These are phyloP conservation scores for Penicillium janthinellum DNA, from an alignment of 2,329 filamentous ascomycete species.

Conservation along the genomic window DNA sequence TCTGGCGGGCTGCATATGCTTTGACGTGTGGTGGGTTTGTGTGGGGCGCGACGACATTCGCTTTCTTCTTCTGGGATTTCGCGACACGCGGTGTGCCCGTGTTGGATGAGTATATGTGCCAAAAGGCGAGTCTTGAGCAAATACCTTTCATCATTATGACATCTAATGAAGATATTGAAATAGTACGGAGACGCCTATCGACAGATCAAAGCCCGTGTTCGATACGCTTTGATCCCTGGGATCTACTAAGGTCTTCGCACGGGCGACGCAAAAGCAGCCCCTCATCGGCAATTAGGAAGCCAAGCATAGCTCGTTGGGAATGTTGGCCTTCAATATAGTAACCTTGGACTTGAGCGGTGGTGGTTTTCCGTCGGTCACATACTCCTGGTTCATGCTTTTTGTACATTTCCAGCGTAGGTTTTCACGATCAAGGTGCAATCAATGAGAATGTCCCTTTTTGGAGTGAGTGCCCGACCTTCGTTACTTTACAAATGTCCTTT, in stretches of 20 bases:
- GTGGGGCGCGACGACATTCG: background rate
- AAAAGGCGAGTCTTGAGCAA: background rate
- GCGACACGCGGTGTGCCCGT: background rate
- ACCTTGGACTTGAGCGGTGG: too few species aligned
- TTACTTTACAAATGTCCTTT: too few species aligned
- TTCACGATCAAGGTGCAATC: too few species aligned
- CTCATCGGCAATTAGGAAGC: too few species aligned
- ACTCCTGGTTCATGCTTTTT: too few species aligned
- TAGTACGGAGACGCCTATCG: background rate
- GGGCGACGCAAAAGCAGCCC: too few species aligned
- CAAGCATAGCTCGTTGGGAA: too few species aligned
- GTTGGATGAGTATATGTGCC: background rate
- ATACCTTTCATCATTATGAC: background rate
- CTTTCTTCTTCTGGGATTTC: background rate
- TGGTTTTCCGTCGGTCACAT: too few species aligned
- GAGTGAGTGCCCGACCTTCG: too few species aligned
- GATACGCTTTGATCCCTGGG: background rate
- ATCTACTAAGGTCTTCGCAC: background rate
- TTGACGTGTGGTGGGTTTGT: background rate
- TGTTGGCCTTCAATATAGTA: too few species aligned
- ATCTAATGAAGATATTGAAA: background rate
- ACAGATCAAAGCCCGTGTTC: background rate
- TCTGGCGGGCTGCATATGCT: background rate
- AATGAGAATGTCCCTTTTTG: too few species aligned
- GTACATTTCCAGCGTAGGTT: too few species aligned